Base-by-base conservation (phyloP, 2,329 filamentous ascomycete species). In the Allantophomopsis lycopodina region DNA sequence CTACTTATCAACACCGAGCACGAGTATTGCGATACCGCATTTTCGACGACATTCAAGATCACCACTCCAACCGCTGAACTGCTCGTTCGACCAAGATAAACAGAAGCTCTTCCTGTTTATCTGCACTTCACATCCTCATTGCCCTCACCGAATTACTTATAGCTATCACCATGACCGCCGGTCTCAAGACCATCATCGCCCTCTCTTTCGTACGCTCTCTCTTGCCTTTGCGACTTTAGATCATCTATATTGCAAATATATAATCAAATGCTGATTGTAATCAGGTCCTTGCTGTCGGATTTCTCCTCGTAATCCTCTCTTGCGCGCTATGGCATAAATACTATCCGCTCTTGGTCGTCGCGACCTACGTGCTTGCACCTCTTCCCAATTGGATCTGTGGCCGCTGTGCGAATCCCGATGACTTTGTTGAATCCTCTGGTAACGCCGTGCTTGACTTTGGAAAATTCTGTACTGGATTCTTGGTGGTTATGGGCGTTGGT, bases 401-500 rank as follows among this genome's bases (percentile, higher is more conserved):
- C 51, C 80, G 84, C 62, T 89, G 83, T 61, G 76, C 86, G 47
- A 93, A 87, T 59, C 83, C 85, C 4, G 89, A 98, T 71, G 91
- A 98, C 62, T 96, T 96, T 54, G 75, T 77, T 73, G 91, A 83
- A 49, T 71, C 77, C 60, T 76, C 80, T 18, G 81, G 85, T 41
- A 88, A 76, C 49, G 86, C 83, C 2, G 68, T 94, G n/a, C 71
- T 95, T 38, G 91, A 98, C 58, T 79, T 98, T 52, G 91, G 91
- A 30, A 74, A 88, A 46, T 98, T 96, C 67, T 72, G 86, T 53
- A 98, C 91, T 0, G 91, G 89, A 0, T 96, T 96, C 60, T 69
- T 98, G 57, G 89, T 96, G 7, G 75, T 96, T 30, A 96, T 96
- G 89, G 91, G 91, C 40, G 83, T 96, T 63, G 88, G 88, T 95